Base-by-base conservation (phyloP, 169 alveolate species). In the Cryptosporidium andersoni region DNA sequence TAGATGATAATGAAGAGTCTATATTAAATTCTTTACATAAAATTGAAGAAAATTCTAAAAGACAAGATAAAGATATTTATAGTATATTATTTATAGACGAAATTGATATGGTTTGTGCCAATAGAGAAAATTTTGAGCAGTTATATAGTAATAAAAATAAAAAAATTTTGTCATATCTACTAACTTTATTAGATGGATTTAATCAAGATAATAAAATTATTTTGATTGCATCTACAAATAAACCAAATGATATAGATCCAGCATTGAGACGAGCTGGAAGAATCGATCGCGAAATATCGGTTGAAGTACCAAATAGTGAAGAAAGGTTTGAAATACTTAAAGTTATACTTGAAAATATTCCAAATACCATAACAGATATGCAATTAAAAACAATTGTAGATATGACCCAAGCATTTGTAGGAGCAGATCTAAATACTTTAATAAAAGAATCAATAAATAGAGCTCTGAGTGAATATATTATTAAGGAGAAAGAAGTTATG, bases 241-340 rank as follows among this genome's bases (percentile, higher is more conserved):
- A 93, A 56, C 91, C 94, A 12, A 93, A 95, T 37, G 91, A 94
- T 55, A 68, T 98, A 53, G 98, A 96, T 82, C 92, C 95, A 16
- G 97, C 98, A 16, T 74, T 98, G 25, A 96, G 98, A 80, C 89
- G 99, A 81, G 97, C 98, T 11, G 99, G 99, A 7, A 91, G 99
- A 65, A 93, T 98, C 65, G 99, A 98, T 81, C 92, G 94, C 48
- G 99, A 97, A 66, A 92, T 97, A 1, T 94, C 95, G 65, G 91
- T 97, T 16, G 97, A 95, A 47, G 93, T 96, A n/a, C 99, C 99
- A 11, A 93, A 91, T 81, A 89, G 91, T 51, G 82, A 88, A 42
- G 97, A 96, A 51, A 92, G 99, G 74, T 81, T 80, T 52, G 93
- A 94, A 56, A 94, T 97, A 2, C 89, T 97, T 47, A 92, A 88